Evolutionary conservation across 2,329 filamentous ascomycete species (phyloP).

Genomic region (Didymella keratinophila): DNA sequence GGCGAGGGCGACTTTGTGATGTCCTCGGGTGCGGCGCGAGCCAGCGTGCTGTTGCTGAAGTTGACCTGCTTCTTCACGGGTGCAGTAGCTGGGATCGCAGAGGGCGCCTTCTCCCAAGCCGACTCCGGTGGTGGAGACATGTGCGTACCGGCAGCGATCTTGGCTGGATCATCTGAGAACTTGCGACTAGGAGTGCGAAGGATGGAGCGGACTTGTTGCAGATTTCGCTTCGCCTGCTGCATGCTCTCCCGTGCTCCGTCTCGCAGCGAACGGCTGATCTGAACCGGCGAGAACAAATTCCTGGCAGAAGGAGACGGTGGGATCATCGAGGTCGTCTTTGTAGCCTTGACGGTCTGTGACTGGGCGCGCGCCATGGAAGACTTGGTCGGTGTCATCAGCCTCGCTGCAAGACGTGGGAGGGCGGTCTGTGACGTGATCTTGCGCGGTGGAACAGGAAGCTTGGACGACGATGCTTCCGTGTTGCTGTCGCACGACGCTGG

Average conservation of each 20-base stretch:
- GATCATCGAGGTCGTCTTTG: slow-evolving; percentile 59
- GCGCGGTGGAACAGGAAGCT: slow-evolving; percentile 35
- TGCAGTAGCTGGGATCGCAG: slow-evolving; percentile 67
- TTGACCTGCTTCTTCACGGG: slow-evolving; percentile 80
- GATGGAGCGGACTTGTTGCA: slow-evolving; percentile 69
- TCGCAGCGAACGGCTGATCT: slow-evolving; percentile 44
- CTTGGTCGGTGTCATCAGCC: slow-evolving; percentile 79
- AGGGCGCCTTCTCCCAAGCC: slow-evolving; percentile 62
- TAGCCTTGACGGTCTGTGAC: slow-evolving; percentile 60
- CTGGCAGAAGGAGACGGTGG: slow-evolving; percentile 66
- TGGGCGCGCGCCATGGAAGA: slow-evolving; percentile 69
- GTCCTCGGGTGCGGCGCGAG: slow-evolving; percentile 42
- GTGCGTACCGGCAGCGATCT: slow-evolving; percentile 68
- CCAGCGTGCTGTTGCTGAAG: slow-evolving; percentile 76
- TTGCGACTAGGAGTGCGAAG: slow-evolving; percentile 67
- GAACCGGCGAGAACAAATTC: slow-evolving; percentile 51
- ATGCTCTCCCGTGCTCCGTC: slow-evolving; percentile 50
- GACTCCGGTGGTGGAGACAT: slow-evolving; percentile 52
- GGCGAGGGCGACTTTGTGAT: slow-evolving; percentile 47
- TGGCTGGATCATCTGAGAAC: slow-evolving; percentile 65
- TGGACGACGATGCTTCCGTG: slow-evolving; percentile 19
- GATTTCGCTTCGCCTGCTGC: slow-evolving; percentile 52
- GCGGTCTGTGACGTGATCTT: slow-evolving; percentile 46
- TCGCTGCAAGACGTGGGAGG: slow-evolving; percentile 56
- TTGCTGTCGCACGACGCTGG: slow-evolving; percentile 59